phyloP scores from a whole-genome alignment of 2,329 filamentous ascomycete species.

The Paramyrothecium sp. region DNA sequence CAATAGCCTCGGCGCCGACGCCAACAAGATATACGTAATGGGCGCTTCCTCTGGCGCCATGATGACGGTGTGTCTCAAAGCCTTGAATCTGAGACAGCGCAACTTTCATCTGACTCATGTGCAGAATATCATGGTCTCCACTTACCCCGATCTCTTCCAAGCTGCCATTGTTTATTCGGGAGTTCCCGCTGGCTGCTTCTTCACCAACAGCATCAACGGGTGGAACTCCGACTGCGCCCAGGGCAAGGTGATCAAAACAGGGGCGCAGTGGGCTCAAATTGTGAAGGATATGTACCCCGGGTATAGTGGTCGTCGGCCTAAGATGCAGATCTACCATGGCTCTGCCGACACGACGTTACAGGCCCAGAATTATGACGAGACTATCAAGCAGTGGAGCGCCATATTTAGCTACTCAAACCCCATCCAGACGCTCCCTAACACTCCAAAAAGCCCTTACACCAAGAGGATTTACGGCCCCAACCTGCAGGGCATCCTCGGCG shows the following conservation, averaged over 20 bases:
- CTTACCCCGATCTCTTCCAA: slow-evolving; percentile 54
- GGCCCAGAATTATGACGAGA: slow-evolving; percentile 55
- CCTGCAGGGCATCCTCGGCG: slow-evolving; percentile 13
- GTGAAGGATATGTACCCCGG: slow-evolving; percentile 48
- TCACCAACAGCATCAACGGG: slow-evolving; percentile 36
- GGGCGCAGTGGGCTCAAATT: slow-evolving; percentile 37
- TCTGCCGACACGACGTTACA: slow-evolving; percentile 46
- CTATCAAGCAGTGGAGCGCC: slow-evolving; percentile 55
- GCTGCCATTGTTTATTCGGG: slow-evolving; percentile 51
- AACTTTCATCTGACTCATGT: no score
- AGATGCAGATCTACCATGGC: slow-evolving; percentile 61
- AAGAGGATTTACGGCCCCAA: slow-evolving; percentile 36
- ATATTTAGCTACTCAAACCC: slow-evolving; percentile 41
- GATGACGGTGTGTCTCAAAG: slow-evolving; percentile 15
- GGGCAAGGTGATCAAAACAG: slow-evolving; percentile 43
- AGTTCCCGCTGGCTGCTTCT: slow-evolving; percentile 55
- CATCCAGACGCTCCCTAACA: slow-evolving; percentile 25
- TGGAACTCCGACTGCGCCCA: slow-evolving; percentile 57
- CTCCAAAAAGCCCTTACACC: slow-evolving; percentile 34
- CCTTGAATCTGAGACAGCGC: neutral
- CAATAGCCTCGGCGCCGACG: slow-evolving; percentile 44
- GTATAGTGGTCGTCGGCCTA: slow-evolving; percentile 46
- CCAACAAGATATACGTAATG: slow-evolving; percentile 46
- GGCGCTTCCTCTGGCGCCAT: slow-evolving; percentile 24
- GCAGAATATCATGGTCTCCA: slow-evolving; percentile 45